These are phyloP conservation scores for Dothiorella sarmentorum DNA, from an alignment of 2,329 filamentous ascomycete species.

Conservation along the genomic window DNA sequence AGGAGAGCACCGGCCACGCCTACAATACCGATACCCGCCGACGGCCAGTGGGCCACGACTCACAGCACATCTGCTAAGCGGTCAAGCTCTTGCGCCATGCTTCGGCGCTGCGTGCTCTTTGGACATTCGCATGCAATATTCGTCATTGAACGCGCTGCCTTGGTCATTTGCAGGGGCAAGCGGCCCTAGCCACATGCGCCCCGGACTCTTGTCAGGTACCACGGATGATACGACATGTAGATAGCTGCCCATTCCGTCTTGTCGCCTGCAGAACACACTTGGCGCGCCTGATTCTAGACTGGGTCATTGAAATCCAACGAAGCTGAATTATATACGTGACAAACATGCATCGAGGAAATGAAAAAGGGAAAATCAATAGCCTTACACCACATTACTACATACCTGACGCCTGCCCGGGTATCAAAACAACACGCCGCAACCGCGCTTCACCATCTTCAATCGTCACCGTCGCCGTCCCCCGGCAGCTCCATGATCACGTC, in stretches of 20 bases:
- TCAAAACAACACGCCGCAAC: slow-evolving; percentile 10
- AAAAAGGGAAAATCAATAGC: neutral
- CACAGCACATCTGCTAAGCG: neutral
- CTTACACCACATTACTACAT: neutral
- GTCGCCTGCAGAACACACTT: too few relatives aligned
- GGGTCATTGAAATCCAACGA: neutral
- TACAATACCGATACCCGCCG: too few relatives aligned
- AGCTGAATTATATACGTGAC: neutral
- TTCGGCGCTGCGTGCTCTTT: neutral
- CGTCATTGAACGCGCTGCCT: neutral
- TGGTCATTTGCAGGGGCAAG: neutral
- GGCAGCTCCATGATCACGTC: slow-evolving; percentile 65
- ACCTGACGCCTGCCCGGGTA: slow-evolving; percentile 19
- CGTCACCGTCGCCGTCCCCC: slow-evolving; percentile 49
- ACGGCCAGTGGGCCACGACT: too few relatives aligned
- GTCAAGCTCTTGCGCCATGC: neutral
- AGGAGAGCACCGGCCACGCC: neutral
- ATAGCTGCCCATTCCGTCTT: neutral
- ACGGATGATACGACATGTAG: neutral
- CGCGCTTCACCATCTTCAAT: neutral
- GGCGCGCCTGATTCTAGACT: too few relatives aligned
- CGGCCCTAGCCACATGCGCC: too few relatives aligned
- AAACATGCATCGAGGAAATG: neutral
- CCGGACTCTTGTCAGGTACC: slow-evolving; percentile 12
- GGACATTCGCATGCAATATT: neutral